Evolutionary conservation across 139 green algal species (phyloP).

Genomic region (Coelastrella sp.): DNA sequence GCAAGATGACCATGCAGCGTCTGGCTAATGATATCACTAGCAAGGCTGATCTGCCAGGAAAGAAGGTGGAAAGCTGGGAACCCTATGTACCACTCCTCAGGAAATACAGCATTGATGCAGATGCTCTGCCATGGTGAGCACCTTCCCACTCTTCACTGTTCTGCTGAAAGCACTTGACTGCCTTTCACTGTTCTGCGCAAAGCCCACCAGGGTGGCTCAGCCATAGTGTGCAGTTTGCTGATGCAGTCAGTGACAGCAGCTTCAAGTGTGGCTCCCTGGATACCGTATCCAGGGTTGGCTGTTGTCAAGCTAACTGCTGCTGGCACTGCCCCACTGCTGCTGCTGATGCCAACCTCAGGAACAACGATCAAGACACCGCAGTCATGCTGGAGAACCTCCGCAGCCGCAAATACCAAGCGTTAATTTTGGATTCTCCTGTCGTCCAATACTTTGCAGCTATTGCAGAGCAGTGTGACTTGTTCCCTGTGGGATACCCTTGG

Average conservation of each 20-base stretch:
- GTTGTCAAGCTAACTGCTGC: no score
- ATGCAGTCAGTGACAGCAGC: no score
- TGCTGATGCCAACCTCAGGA: neutral
- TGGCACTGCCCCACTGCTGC: neutral
- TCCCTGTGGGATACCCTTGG: slow-evolving; percentile 9
- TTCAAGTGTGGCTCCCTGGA: no score
- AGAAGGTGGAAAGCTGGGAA: slow-evolving; percentile 34
- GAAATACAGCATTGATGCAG: slow-evolving; percentile 48
- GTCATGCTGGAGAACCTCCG: slow-evolving; percentile 25
- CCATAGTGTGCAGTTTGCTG: no score
- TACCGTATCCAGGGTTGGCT: no score
- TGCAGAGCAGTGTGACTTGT: neutral
- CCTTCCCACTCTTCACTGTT: no score
- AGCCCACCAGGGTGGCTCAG: no score
- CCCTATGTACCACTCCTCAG: slow-evolving; percentile 23
- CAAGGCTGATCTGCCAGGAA: slow-evolving; percentile 38
- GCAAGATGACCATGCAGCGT: slow-evolving; percentile 29
- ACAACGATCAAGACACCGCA: slow-evolving; percentile 29
- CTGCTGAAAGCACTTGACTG: no score
- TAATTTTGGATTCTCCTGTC: slow-evolving; percentile 44
- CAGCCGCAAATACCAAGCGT: slow-evolving; percentile 1
- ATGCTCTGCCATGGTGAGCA: slow-evolving; percentile 31
- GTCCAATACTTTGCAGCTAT: slow-evolving; percentile 44
- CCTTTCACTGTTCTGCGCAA: no score
- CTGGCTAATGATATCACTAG: slow-evolving; percentile 38